phyloP scores from a whole-genome alignment of 1,284 basidiomycete genomes.

The Sanghuangporus weigelae region DNA sequence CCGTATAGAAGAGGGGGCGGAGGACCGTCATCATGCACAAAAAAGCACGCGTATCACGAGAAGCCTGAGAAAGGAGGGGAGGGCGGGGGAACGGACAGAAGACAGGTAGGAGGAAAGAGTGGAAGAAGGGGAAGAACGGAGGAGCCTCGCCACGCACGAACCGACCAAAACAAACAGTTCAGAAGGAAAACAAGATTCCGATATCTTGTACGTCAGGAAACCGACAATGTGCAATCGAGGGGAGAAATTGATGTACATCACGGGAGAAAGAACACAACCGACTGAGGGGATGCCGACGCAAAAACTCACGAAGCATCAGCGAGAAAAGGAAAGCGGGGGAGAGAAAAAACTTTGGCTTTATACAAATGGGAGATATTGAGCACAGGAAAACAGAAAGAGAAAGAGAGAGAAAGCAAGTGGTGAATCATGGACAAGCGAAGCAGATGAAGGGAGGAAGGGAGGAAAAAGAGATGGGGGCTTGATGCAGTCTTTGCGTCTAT shows the following conservation, averaged over 20 bases:
- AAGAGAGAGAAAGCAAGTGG: slow-evolving; percentile 34
- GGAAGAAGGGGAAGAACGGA: neutral
- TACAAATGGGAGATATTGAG: slow-evolving; percentile 9
- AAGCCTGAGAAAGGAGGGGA: neutral
- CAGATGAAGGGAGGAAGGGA: slow-evolving; percentile 6
- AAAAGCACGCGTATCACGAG: neutral
- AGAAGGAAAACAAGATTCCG: neutral
- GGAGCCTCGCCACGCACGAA: neutral
- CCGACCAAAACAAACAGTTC: neutral
- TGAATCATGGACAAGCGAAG: slow-evolving; percentile 54
- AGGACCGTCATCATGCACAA: neutral
- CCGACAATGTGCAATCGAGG: neutral
- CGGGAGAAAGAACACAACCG: neutral
- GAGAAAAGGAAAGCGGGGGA: neutral
- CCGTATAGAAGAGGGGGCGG: slow-evolving; percentile 4
- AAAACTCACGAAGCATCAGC: neutral
- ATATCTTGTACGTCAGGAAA: neutral
- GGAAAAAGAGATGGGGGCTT: neutral
- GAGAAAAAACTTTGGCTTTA: slow-evolving; percentile 1
- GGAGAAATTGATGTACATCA: slow-evolving; percentile 11
- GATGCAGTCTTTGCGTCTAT: slow-evolving; percentile 8
- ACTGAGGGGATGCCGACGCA: neutral
- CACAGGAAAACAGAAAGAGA: slow-evolving; percentile 10
- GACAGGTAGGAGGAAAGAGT: neutral
- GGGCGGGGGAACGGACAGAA: neutral